These are phyloP conservation scores for Metrosideros polymorpha DNA, from an alignment of 441 rosid species.

Conservation along the genomic window DNA sequence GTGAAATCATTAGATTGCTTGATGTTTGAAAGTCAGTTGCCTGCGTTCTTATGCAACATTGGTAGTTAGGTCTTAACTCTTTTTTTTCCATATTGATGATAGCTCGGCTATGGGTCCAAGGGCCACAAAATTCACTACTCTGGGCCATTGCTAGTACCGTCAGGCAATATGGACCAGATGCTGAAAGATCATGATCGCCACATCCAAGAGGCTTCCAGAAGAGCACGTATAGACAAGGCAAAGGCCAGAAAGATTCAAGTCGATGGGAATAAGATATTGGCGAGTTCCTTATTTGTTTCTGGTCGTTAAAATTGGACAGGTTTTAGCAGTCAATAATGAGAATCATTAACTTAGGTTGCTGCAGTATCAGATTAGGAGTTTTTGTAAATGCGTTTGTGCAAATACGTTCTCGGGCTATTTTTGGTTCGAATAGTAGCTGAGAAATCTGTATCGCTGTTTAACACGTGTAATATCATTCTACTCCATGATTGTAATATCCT, in stretches of 20 bases:
- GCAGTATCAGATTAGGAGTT: conserved; percentile 13
- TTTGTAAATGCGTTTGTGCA: conserved; percentile 33
- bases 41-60: background rate
- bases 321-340: conserved; percentile 1
- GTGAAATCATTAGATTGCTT: background rate
- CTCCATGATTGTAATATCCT: conserved; percentile 9
- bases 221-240: conserved; percentile 83
- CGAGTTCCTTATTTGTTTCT: conserved; percentile 57
- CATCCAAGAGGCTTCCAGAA: conserved; percentile 83
- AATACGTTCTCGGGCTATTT: conserved; percentile 17
- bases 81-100: conserved; percentile 5
- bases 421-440: conserved; percentile 6
- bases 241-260: conserved; percentile 57
- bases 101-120: conserved; percentile 88
- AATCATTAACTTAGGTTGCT: background rate
- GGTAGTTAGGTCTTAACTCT: background rate
- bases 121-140: conserved; percentile 87
- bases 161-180: conserved; percentile 86
- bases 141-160: conserved; percentile 71
- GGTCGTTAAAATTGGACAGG: conserved; percentile 35
- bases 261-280: conserved; percentile 48
- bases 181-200: conserved; percentile 92
- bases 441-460: conserved; percentile 8
- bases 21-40: background rate
- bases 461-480: conserved; percentile 14